Evolutionary conservation across 441 rosid genomes (phyloP).

Genomic region (Metrosideros polymorpha): DNA sequence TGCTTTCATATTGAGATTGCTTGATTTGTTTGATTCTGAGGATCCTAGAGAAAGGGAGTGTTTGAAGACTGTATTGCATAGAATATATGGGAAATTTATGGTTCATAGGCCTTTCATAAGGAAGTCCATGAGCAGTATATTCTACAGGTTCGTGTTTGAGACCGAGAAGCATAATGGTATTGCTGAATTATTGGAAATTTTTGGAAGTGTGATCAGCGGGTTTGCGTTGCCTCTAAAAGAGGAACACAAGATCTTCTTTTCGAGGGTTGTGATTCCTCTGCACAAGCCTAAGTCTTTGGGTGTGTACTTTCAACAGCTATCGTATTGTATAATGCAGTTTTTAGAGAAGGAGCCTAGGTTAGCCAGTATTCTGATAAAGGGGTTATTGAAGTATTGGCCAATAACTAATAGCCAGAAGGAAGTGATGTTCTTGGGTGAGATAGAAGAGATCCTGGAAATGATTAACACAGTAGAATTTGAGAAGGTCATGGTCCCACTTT

Average conservation of each 20-base stretch:
- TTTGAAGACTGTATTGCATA: constrained; percentile 68
- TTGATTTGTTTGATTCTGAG: constrained; percentile 80
- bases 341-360: constrained; percentile 75
- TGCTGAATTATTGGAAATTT: constrained; percentile 78
- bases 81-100: constrained; percentile 81
- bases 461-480: constrained; percentile 66
- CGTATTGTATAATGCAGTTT: constrained; percentile 70
- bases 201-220: constrained; percentile 78
- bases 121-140: constrained; percentile 66
- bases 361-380: constrained; percentile 50
- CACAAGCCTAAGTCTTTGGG: constrained; percentile 86
- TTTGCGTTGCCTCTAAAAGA: constrained; percentile 86
- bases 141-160: constrained; percentile 68
- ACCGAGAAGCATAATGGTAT: constrained; percentile 80
- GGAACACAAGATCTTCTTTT: constrained; percentile 79
- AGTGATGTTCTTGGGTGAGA: constrained; percentile 77
- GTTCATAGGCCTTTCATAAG: constrained; percentile 86
- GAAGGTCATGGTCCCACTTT: constrained; percentile 68
- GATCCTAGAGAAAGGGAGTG: constrained; percentile 91
- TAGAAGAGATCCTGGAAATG: constrained; percentile 75
- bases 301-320: constrained; percentile 64
- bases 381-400: constrained; percentile 82
- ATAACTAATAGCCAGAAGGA: constrained; percentile 83
- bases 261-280: constrained; percentile 74
- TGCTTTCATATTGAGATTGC: constrained; percentile 68